Percentiles rank a stretch among this genome's conserved stretches.
Evolutionary conservation across 2,329 filamentous ascomycete species (phyloP).

Genomic region (Aureobasidium pullulans): DNA sequence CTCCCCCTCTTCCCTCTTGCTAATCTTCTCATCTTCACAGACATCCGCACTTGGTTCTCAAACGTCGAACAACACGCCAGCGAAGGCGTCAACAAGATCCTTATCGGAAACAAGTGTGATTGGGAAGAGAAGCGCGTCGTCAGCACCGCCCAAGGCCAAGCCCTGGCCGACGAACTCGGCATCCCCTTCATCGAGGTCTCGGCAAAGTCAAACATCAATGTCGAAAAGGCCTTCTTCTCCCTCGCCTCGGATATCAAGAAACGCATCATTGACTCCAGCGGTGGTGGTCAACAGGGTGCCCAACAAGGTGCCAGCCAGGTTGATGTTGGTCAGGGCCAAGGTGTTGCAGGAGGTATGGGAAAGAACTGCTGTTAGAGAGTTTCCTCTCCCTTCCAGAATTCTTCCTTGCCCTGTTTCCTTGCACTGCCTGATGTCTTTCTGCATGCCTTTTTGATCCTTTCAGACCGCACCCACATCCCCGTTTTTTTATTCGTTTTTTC

Average conservation of each 20-base stretch:
- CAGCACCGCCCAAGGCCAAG: conserved; percentile 86
- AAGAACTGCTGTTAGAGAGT: conserved; percentile 58
- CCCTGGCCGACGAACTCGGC: conserved; percentile 87
- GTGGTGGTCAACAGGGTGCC: background rate
- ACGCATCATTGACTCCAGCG: conserved; percentile 76
- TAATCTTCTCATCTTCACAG: conserved; percentile 40
- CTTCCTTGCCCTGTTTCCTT: too few species aligned
- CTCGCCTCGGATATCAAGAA: conserved; percentile 97
- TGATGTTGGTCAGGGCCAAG: conserved; percentile 24
- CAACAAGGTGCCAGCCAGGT: conserved; percentile 17
- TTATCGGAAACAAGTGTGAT: conserved; percentile 99
- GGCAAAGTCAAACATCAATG: conserved; percentile 99
- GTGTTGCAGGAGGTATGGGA: conserved; percentile 24
- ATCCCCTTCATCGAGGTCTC: conserved; percentile 98
- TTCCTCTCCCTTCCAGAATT: background rate
- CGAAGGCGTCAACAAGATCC: conserved; percentile 98
- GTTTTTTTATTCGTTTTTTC: too few species aligned
- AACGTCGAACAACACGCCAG: conserved; percentile 98
- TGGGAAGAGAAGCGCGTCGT: conserved; percentile 99
- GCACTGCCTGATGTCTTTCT: too few species aligned
- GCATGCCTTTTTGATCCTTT: too few species aligned
- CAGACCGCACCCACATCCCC: too few species aligned
- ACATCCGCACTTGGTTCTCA: conserved; percentile 98
- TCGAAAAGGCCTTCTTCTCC: conserved; percentile 96
- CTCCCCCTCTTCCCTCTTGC: conserved; percentile 1